Percentiles rank a stretch among this genome's conserved stretches.
phyloP scores from a whole-genome alignment of 306 rosid species.

The Cyclanthera cordifolia region DNA sequence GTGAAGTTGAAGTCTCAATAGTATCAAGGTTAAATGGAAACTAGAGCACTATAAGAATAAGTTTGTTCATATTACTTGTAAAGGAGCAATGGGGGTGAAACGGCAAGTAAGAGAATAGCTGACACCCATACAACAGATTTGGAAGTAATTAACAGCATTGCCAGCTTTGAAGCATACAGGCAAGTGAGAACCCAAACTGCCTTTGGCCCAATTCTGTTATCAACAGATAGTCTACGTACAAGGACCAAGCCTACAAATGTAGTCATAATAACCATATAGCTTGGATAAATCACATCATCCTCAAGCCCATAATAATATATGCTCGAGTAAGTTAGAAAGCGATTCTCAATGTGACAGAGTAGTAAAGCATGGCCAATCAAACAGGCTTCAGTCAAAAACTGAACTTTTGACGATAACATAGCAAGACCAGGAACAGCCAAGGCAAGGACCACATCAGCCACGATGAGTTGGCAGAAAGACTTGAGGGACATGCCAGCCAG shows the following conservation, averaged over 20 bases:
- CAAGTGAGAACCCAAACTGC: conserved; percentile 91
- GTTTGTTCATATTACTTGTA: conserved; percentile 46
- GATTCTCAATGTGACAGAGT: conserved; percentile 68
- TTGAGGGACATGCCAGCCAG: conserved; percentile 95
- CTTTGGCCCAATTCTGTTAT: conserved; percentile 75
- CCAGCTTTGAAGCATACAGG: conserved; percentile 74
- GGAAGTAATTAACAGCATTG: conserved; percentile 73
- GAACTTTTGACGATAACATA: conserved; percentile 68
- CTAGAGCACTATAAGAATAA: conserved; percentile 14
- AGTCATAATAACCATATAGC: conserved; percentile 89
- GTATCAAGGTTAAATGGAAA: conserved; percentile 13
- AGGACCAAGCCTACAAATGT: conserved; percentile 77
- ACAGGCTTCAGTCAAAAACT: conserved; percentile 54
- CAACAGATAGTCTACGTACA: conserved; percentile 62
- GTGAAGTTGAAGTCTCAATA: conserved; percentile 16
- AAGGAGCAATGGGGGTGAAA: conserved; percentile 89
- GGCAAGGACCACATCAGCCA: conserved; percentile 69
- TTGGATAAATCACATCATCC: conserved; percentile 95
- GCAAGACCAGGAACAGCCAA: conserved; percentile 92
- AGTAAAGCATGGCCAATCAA: conserved; percentile 68
- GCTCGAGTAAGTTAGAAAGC: conserved; percentile 76
- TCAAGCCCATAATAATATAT: conserved; percentile 91
- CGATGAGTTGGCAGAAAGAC: conserved; percentile 79
- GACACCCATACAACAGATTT: conserved; percentile 93
- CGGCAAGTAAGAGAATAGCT: conserved; percentile 71